A percentile compares a stretch with the other conserved stretches of the same genome.
Conservation (phyloP, 2,329 filamentous ascomycete species). For the Nannizzia gypsea region DNA sequence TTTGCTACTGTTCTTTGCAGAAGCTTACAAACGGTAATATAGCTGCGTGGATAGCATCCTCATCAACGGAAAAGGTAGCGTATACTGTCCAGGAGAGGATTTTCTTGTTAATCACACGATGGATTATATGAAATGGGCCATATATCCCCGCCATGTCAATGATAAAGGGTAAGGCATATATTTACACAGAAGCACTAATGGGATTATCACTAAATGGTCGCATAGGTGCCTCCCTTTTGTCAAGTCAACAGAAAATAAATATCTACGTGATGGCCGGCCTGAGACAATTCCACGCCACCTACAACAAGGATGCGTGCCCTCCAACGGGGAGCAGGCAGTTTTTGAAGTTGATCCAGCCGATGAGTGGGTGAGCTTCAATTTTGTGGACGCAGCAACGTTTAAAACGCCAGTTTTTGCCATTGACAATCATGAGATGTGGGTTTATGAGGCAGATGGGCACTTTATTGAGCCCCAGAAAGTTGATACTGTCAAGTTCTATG, state of each 20-base stretch:
- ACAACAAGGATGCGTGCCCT: conserved; percentile 13
- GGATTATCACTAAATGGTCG: conserved; percentile 7
- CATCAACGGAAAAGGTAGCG: conserved; percentile 48
- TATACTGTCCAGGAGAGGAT: conserved; percentile 38
- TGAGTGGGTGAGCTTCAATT: background rate
- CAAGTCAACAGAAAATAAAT: conserved; percentile 1
- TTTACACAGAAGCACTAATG: background rate
- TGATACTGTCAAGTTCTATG: conserved; percentile 24
- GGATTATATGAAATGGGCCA: background rate
- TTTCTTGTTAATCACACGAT: background rate
- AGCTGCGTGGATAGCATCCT: conserved; percentile 46
- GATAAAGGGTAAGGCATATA: background rate
- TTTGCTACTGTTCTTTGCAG: background rate
- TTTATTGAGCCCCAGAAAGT: conserved; percentile 32
- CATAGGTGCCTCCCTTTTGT: conserved; percentile 15
- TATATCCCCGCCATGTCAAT: background rate
- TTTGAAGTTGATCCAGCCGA: background rate
- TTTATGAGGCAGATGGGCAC: conserved; percentile 35
- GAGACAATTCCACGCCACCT: background rate
- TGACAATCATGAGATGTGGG: conserved; percentile 34
- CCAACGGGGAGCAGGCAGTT: background rate
- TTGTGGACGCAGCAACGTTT: conserved; percentile 11
- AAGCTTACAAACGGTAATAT: background rate
- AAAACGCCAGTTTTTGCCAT: conserved; percentile 27
- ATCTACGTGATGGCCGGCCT: background rate